Base-by-base conservation (phyloP, 106 monocot genomes). In the Phalaenopsis aphrodite region DNA sequence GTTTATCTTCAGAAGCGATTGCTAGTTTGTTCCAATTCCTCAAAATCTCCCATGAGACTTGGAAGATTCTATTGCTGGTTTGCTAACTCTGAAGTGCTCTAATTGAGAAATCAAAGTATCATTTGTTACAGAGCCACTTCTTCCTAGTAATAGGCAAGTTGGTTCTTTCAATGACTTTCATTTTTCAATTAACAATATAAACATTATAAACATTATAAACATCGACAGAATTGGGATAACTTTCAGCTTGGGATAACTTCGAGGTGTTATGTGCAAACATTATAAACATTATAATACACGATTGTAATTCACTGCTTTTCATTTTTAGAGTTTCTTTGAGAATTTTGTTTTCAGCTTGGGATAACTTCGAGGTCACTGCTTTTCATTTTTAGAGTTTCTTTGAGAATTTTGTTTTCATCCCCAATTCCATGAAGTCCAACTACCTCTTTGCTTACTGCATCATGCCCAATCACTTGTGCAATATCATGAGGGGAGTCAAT, bases 1-100 rank as follows among this genome's bases (percentile, higher is more conserved):
- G 55, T 66, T 78, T 85, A 75, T 84, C 86, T 8, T 78, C 79
- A 77, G 42, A 86, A 79, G 79, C 79, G 57, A 84, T 55, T 42
- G 87, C 89, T 39, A 89, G 49, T 75, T 84, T 94, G 0, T 77
- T 91, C 91, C 83, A 88, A 89, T 43, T 74, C 74, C 41, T 38
- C 73, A 83, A 93, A 93, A 84, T 93, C 93, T 84, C 90, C 87
- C 87, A 89, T 87, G 74, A 90, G 87, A 82, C 88, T 88, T 78
- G 89, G 87, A 88, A 66, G 82, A 19, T 57, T 71, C 85, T 2
- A 68, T 43, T 58, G 84, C 86, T 73, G 78, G 76, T 75, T 87
- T 88, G 55, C 82, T 83, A 82, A 67, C 75, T 78, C 80, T 90
- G 64, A 86, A 91, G 76, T 87, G 81, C 76, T 93, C 93, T 38